These are phyloP conservation scores for Raddia distichophylla DNA, from an alignment of 176 grass and related monocot species.

Conservation along the genomic window DNA sequence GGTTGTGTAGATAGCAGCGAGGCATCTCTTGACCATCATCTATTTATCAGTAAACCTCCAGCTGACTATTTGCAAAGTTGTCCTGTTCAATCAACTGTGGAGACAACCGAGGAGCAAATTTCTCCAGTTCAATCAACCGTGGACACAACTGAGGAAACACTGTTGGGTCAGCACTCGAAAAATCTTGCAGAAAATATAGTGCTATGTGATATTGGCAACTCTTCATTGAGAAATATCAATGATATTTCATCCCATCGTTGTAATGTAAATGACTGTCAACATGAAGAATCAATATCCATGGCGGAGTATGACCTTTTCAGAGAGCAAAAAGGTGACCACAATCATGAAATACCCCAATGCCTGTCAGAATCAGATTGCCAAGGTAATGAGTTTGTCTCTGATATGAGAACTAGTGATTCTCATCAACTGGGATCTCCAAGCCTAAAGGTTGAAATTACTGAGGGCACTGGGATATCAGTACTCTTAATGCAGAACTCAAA, in stretches of 20 bases:
- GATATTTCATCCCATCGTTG: slow-evolving; percentile 15
- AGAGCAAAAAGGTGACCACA: slow-evolving; percentile 36
- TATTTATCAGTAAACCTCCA: slow-evolving; percentile 17
- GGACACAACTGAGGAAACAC: slow-evolving; percentile 43
- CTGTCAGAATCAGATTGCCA: slow-evolving; percentile 10
- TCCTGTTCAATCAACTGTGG: slow-evolving; percentile 26
- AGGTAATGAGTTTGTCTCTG: slow-evolving; percentile 33
- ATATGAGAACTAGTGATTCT: slow-evolving; percentile 17
- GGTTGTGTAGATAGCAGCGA: slow-evolving; percentile 26
- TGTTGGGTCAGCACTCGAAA: slow-evolving; percentile 39
- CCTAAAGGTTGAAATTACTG: slow-evolving; percentile 49
- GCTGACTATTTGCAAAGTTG: slow-evolving; percentile 11
- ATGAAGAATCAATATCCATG: slow-evolving; percentile 31
- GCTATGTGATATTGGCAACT: slow-evolving; percentile 15
- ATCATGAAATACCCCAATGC: slow-evolving; percentile 27
- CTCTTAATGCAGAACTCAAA: slow-evolving; percentile 66
- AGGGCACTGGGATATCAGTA: slow-evolving; percentile 72
- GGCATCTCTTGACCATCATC: slow-evolving; percentile 45
- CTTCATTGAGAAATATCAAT: slow-evolving; percentile 21
- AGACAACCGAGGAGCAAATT: slow-evolving; percentile 28
- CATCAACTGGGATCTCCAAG: slow-evolving; percentile 26
- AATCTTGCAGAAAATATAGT: slow-evolving; percentile 26
- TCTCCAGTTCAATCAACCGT: slow-evolving; percentile 17
- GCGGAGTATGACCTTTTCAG: slow-evolving; percentile 19
- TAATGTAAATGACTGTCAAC: slow-evolving; percentile 34